These are phyloP conservation scores for Pseudocercospora cruenta DNA, from an alignment of 2,329 filamentous ascomycete genomes.

Conservation along the genomic window DNA sequence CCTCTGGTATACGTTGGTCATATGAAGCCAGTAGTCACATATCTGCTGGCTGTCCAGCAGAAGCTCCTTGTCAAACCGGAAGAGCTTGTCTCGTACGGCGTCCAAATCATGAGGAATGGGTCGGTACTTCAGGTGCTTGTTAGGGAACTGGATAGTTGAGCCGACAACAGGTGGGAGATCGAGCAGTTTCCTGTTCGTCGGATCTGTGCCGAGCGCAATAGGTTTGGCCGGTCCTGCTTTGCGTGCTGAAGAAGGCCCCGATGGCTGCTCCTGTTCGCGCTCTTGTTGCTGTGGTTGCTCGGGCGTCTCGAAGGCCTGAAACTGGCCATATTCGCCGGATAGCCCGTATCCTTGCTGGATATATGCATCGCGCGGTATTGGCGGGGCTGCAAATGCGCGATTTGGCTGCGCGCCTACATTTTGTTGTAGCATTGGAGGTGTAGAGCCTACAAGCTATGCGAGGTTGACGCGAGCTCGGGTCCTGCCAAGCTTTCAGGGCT, in stretches of 20 bases:
- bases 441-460: not conserved
- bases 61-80: conserved; percentile 25
- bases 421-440: not conserved
- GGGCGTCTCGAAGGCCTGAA: not conserved
- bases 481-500: not conserved
- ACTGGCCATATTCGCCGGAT: not conserved
- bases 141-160: conserved; percentile 27
- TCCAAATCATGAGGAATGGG: conserved; percentile 30
- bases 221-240: not conserved
- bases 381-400: not conserved
- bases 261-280: not conserved
- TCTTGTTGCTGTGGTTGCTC: not conserved
- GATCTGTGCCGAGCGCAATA: conserved; percentile 5
- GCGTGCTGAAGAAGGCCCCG: not conserved
- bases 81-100: conserved; percentile 29
- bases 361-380: not conserved
- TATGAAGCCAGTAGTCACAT: conserved; percentile 32
- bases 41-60: conserved; percentile 32
- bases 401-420: conserved; percentile 3
- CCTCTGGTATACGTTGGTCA: conserved; percentile 30
- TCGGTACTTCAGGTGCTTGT: conserved; percentile 29
- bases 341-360: not conserved
- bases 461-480: not conserved
- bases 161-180: conserved; percentile 29
- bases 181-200: conserved; percentile 16